Evolutionary conservation across 768 basidiomycete species (phyloP), one percentile per base, ranked within the genome.

Genomic region (Pisolithus marmoratus): DNA sequence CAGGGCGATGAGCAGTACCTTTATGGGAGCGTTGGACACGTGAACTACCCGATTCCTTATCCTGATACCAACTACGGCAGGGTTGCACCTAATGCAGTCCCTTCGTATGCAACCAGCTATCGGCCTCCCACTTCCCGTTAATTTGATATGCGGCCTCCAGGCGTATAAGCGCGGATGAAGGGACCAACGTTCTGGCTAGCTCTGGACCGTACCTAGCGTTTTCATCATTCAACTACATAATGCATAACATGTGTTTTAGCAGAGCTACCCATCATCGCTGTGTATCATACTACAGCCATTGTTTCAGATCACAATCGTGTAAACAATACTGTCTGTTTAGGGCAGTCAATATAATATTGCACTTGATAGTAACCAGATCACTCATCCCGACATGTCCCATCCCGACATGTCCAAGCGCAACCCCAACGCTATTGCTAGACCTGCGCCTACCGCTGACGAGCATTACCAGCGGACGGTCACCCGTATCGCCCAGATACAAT

Each of bases 401-500:
- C 12, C 15, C 19, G 8, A n/a, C 46, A 66, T 63, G 63, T 26
- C 56, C 8, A 61, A 60, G 36, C 52, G 34, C 22, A 55, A 27
- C 46, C 49, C 63, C 0, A 38, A 46, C 34, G 62, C 34, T 34
- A 15, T 34, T 34, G 34, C 34, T 14, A 15, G 52, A 37, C 47
- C 8, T 53, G 54, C 56, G 27, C 51, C 59, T 24, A 58, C 54
- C 15, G 8, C 66, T n/a, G 77, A 82, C 47, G 82, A 84, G 24
- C 76, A 80, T 56, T 73, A 80, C 60, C 72, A 78, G 56, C 74
- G 74, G 42, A 87, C 90, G 14, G 65, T 78, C n/a, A 74, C 80
- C 6, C 81, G 90, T 20, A 74, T 93, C 22, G 67, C 80, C 48
- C 78, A 78, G 59, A 81, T 93, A 50, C 83, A 84, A 64, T 73